Conservation (phyloP, 306 rosid species). For the Pyrus bretschneideri region DNA sequence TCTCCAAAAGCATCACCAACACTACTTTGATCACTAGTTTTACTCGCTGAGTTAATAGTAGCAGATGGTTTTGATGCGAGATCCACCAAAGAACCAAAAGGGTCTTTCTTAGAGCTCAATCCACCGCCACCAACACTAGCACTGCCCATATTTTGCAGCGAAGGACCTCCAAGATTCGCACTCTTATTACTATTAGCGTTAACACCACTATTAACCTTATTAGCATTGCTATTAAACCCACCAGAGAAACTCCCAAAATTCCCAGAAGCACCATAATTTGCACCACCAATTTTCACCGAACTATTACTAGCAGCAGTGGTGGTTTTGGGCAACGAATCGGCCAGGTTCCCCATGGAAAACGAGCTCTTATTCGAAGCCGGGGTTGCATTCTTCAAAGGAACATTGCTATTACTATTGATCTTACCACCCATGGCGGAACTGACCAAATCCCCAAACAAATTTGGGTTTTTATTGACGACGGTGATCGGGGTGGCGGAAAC, state of each 20-base stretch:
- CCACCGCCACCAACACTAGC: conserved; percentile 23
- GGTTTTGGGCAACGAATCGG: conserved; percentile 65
- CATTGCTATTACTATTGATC: conserved; percentile 22
- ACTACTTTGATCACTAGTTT: conserved; percentile 17
- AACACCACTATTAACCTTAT: conserved; percentile 7
- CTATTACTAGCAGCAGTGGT: neutral
- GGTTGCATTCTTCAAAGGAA: conserved; percentile 60
- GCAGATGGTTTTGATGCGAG: conserved; percentile 60
- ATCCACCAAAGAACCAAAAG: conserved; percentile 76
- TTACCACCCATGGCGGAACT: conserved; percentile 68
- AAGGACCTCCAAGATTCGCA: conserved; percentile 57
- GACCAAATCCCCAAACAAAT: conserved; percentile 85
- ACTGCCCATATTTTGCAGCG: conserved; percentile 27
- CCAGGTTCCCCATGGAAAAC: conserved; percentile 66
- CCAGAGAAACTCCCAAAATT: conserved; percentile 15
- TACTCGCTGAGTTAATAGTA: conserved; percentile 49
- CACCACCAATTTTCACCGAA: conserved; percentile 20
- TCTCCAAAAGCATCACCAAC: conserved; percentile 61
- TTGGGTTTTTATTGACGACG: conserved; percentile 66
- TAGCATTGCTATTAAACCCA: conserved; percentile 7
- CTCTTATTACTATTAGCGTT: conserved; percentile 22
- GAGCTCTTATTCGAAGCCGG: conserved; percentile 33
- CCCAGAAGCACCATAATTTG: conserved; percentile 47
- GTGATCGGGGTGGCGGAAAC: conserved; percentile 35
- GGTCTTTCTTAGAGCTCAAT: conserved; percentile 54